Conservation (phyloP, 306 rosid species). For the Lotus japonicus region DNA sequence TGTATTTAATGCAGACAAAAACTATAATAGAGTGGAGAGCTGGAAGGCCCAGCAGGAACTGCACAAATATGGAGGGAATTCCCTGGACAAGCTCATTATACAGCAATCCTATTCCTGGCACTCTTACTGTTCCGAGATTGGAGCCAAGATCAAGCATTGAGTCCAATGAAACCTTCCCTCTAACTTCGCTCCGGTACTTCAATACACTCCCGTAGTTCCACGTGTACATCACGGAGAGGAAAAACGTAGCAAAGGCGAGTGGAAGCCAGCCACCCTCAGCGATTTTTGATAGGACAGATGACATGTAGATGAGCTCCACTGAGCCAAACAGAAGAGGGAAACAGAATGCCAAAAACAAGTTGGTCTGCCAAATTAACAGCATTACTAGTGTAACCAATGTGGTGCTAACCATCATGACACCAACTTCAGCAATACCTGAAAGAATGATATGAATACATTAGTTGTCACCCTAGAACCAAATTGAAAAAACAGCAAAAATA, state of each 20-base stretch:
- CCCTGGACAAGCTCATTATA: constrained; percentile 97
- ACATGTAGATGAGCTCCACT: constrained; percentile 73
- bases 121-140: constrained; percentile 83
- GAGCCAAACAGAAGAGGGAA: constrained; percentile 76
- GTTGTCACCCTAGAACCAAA: neutral
- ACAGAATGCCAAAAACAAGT: constrained; percentile 64
- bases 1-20: constrained; percentile 92
- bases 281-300: constrained; percentile 70
- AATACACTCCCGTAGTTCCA: constrained; percentile 98
- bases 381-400: constrained; percentile 81
- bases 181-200: constrained; percentile 78
- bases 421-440: constrained; percentile 98
- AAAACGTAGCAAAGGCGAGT: constrained; percentile 69
- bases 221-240: constrained; percentile 88
- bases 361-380: constrained; percentile 95
- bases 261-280: constrained; percentile 95
- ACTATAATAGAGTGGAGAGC: constrained; percentile 81
- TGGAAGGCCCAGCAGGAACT: constrained; percentile 83
- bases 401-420: constrained; percentile 95
- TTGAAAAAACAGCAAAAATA: neutral
- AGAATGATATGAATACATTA: constrained; percentile 20
- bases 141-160: constrained; percentile 81
- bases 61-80: constrained; percentile 83
- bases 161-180: constrained; percentile 79
- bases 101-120: constrained; percentile 88